phyloP scores from a whole-genome alignment of 176 grass and related monocot genomes.

The Typha latifolia region DNA sequence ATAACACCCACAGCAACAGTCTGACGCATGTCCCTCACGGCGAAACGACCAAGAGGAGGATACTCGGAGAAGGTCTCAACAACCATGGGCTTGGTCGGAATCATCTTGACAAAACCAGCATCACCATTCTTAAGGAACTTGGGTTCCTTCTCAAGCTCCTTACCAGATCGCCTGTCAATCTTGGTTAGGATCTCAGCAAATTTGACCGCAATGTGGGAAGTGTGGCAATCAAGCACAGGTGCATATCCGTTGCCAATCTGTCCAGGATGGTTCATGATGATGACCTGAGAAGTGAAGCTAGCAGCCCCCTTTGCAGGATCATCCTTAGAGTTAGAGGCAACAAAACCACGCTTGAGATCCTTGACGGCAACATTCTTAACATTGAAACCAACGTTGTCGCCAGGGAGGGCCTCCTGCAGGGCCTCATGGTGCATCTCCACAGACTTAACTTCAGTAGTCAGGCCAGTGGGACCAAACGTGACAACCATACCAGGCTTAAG shows the following conservation, averaged over 20 bases:
- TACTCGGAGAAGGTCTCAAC: conserved; percentile 16
- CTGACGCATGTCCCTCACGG: conserved; percentile 18
- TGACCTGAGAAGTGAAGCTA: conserved; percentile 18
- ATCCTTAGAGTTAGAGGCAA: not conserved
- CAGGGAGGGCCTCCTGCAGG: conserved; percentile 9
- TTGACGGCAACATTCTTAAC: not conserved
- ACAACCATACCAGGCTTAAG: conserved; percentile 10
- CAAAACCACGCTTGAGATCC: not conserved
- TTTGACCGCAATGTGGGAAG: conserved; percentile 22
- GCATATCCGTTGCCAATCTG: conserved; percentile 22
- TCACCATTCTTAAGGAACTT: conserved; percentile 27
- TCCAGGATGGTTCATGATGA: conserved; percentile 27
- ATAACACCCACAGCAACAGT: conserved; percentile 29
- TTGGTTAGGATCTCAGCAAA: conserved; percentile 18
- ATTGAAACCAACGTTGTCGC: conserved; percentile 18
- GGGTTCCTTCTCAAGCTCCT: conserved; percentile 22
- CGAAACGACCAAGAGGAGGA: conserved; percentile 13
- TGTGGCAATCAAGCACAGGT: conserved; percentile 26
- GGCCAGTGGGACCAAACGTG: conserved; percentile 7
- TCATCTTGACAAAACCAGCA: conserved; percentile 19
- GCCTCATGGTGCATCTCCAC: conserved; percentile 3
- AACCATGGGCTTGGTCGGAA: conserved; percentile 28
- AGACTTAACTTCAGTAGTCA: conserved; percentile 12
- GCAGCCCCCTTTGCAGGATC: conserved; percentile 16
- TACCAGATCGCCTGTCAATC: conserved; percentile 18